A percentile compares a stretch with the other conserved stretches of the same genome.
Conservation (phyloP, 176 grass and related monocot genomes). For the Raddia guianensis region DNA sequence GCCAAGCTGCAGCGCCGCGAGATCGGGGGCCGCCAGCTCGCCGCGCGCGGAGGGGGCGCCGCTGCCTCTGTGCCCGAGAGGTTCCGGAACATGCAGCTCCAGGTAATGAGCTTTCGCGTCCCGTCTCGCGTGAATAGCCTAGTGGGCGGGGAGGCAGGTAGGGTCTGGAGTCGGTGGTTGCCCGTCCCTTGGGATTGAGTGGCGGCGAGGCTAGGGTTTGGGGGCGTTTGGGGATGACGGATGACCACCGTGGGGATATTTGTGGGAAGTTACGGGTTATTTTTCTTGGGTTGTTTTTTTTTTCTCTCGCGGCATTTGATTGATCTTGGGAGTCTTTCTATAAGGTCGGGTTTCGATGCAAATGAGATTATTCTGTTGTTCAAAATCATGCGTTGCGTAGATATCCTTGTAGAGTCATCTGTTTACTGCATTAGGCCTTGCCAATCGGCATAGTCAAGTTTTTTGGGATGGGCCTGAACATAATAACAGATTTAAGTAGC, state of each 20-base stretch:
- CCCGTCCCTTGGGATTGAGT: neutral
- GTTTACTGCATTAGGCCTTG: neutral
- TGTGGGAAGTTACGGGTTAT: neutral
- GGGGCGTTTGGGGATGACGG: neutral
- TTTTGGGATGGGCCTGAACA: neutral
- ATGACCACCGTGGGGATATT: neutral
- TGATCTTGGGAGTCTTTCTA: neutral
- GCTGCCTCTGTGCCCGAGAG: conserved; percentile 71
- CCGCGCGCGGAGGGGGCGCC: conserved; percentile 51
- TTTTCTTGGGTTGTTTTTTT: neutral
- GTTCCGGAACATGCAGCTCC: conserved; percentile 89
- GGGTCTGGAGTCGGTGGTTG: neutral
- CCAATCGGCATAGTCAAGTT: neutral
- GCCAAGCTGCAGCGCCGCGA: conserved; percentile 89
- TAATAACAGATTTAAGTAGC: neutral
- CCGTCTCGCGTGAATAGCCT: neutral
- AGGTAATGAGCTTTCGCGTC: conserved; percentile 37
- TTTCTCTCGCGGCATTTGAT: neutral
- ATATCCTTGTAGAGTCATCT: neutral
- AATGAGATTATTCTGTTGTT: neutral
- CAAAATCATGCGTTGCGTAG: too few species aligned
- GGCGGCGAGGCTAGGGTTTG: conserved; percentile 12
- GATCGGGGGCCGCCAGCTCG: conserved; percentile 74
- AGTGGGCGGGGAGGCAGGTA: neutral
- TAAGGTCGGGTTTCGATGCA: neutral